Evolutionary conservation across 2,329 filamentous ascomycete genomes (phyloP).

Genomic region (Ophiostoma angusticollis): DNA sequence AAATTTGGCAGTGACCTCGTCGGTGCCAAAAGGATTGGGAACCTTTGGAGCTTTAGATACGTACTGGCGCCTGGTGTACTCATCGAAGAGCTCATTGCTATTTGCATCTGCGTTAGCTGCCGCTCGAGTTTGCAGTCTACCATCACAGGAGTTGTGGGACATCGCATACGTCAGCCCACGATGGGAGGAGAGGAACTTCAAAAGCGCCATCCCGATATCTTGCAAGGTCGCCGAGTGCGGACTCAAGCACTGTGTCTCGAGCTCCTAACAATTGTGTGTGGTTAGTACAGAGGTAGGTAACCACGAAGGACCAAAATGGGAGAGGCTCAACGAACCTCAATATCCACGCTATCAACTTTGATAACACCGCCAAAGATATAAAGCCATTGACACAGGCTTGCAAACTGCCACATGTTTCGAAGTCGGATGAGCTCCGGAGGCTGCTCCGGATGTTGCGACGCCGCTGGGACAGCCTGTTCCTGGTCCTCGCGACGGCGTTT

Average conservation of each 20-base stretch:
- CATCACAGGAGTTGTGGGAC: slow-evolving; percentile 1
- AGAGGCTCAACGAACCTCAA: slow-evolving; percentile 52
- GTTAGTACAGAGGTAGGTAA: slow-evolving; percentile 1
- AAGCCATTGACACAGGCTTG: slow-evolving; percentile 87
- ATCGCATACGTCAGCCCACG: slow-evolving; percentile 69
- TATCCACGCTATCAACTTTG: slow-evolving; percentile 79
- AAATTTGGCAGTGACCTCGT: slow-evolving; percentile 62
- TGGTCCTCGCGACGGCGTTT: slow-evolving; percentile 18
- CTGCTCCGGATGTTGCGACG: slow-evolving; percentile 13
- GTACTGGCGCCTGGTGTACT: slow-evolving; percentile 85
- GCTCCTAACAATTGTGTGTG: slow-evolving; percentile 43
- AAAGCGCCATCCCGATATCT: slow-evolving; percentile 71
- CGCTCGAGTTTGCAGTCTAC: background rate
- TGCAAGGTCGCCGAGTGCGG: slow-evolving; percentile 61
- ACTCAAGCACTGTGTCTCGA: slow-evolving; percentile 81
- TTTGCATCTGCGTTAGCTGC: background rate
- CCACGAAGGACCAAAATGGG: background rate
- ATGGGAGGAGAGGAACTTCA: slow-evolving; percentile 91
- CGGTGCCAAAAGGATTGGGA: slow-evolving; percentile 70
- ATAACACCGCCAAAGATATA: slow-evolving; percentile 78
- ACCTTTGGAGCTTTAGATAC: slow-evolving; percentile 61
- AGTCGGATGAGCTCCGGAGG: slow-evolving; percentile 48
- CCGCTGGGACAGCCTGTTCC: slow-evolving; percentile 34
- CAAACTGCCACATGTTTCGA: slow-evolving; percentile 91
- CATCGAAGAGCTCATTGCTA: slow-evolving; percentile 80